These are phyloP conservation scores for Hippophae gyantsensis DNA, from an alignment of 306 rosid genomes.

Conservation along the genomic window DNA sequence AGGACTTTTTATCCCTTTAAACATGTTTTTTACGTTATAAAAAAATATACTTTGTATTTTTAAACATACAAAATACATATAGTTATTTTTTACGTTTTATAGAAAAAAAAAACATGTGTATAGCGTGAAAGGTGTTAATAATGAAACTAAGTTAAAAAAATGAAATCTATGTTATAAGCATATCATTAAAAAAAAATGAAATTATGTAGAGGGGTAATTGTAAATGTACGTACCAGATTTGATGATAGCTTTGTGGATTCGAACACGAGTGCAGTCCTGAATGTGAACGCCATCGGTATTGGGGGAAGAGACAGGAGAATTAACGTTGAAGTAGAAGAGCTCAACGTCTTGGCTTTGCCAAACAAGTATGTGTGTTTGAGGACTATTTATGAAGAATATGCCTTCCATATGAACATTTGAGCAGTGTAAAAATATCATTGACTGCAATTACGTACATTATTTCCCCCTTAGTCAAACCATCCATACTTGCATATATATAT, in stretches of 20 bases:
- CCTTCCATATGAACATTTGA: not conserved
- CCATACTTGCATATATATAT: no score
- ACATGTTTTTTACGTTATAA: no score
- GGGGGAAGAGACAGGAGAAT: conserved; percentile 18
- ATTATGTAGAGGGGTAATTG: not conserved
- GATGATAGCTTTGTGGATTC: conserved; percentile 3
- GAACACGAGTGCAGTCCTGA: not conserved
- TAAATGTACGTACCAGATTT: conserved; percentile 6
- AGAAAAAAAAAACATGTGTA: no score
- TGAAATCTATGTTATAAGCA: no score
- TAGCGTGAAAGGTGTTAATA: no score
- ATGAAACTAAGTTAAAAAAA: no score
- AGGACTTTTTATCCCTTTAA: no score
- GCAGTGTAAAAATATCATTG: not conserved
- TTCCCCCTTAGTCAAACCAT: no score
- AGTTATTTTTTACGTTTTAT: no score
- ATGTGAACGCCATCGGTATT: conserved; percentile 23
- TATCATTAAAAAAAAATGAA: no score
- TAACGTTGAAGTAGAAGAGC: not conserved
- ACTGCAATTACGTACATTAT: not conserved
- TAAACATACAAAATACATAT: no score
- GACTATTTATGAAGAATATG: not conserved
- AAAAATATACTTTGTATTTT: no score
- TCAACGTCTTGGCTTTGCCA: not conserved
- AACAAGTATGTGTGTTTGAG: not conserved